Evolutionary conservation across 495 filamentous ascomycete genomes (phyloP).

Genomic region (Neurospora sublineolata): DNA sequence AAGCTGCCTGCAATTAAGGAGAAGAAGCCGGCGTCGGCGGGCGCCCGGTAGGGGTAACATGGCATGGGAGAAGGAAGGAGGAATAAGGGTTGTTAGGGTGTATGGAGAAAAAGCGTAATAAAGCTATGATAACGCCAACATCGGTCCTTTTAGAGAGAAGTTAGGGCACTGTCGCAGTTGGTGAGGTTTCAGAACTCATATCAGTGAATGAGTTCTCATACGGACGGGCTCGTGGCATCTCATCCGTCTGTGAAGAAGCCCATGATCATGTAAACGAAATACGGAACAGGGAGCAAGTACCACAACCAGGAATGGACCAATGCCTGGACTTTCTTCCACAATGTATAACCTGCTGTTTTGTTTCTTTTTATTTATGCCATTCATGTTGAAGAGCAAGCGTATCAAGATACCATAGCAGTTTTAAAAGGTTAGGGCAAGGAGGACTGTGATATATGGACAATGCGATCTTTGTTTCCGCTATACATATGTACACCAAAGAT

Average conservation of each 20-base stretch:
- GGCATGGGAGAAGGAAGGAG: constrained; percentile 4
- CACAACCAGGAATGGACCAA: not conserved
- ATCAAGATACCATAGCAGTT: not conserved
- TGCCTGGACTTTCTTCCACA: not conserved
- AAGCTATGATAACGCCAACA: not conserved
- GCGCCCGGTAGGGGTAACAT: not conserved
- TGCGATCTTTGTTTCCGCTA: not conserved
- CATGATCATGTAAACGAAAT: not conserved
- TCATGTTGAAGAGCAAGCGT: not conserved
- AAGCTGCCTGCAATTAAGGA: constrained; percentile 63
- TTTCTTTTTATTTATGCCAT: not conserved
- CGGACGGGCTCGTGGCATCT: not conserved
- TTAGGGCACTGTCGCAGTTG: not conserved
- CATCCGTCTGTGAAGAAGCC: not conserved
- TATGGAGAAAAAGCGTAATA: not conserved
- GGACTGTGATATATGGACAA: not conserved
- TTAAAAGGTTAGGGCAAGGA: not conserved
- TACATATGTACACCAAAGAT: not conserved
- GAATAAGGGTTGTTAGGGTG: not conserved
- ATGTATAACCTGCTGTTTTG: not conserved
- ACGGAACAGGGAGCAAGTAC: not conserved
- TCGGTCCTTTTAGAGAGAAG: not conserved
- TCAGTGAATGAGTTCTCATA: not conserved
- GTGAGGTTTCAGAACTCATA: not conserved
- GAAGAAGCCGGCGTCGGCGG: constrained; percentile 22